These are phyloP conservation scores for Psilocybe tampanensis DNA, from an alignment of 768 basidiomycete species.

Conservation along the genomic window DNA sequence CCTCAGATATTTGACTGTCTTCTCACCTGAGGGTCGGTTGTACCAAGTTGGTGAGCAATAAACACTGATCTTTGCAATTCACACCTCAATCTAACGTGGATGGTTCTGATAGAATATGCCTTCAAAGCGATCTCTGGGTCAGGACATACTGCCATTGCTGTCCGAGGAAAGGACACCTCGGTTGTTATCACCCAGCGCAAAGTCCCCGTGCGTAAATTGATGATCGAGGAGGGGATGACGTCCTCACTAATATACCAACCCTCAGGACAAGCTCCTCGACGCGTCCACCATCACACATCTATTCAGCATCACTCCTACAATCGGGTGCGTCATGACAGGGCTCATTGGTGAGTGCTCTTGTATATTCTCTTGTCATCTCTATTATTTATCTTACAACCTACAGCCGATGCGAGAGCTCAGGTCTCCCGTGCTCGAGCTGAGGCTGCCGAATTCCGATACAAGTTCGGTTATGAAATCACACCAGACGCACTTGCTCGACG, in stretches of 20 bases:
- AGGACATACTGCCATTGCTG: slow-evolving; percentile 91
- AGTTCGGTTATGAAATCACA: slow-evolving; percentile 98
- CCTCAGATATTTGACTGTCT: slow-evolving; percentile 88
- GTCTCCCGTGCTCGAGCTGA: slow-evolving; percentile 84
- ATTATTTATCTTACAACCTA: slow-evolving; percentile 1
- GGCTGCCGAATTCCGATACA: slow-evolving; percentile 92
- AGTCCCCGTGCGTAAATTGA: slow-evolving; percentile 74
- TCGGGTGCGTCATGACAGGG: slow-evolving; percentile 99
- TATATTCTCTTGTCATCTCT: neutral
- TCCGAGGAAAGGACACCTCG: slow-evolving; percentile 91
- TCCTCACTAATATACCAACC: slow-evolving; percentile 12
- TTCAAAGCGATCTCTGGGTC: slow-evolving; percentile 99
- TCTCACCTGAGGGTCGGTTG: slow-evolving; percentile 94
- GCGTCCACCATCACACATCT: slow-evolving; percentile 92
- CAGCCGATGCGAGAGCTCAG: slow-evolving; percentile 93
- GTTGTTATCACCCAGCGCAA: slow-evolving; percentile 99
- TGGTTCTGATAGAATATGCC: slow-evolving; percentile 77
- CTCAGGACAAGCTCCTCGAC: slow-evolving; percentile 95
- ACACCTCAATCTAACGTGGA: slow-evolving; percentile 15
- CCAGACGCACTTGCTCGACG: slow-evolving; percentile 94
- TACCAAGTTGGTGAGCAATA: slow-evolving; percentile 91
- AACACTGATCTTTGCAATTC: slow-evolving; percentile 5
- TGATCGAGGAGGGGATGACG: slow-evolving; percentile 9
- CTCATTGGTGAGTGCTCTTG: slow-evolving; percentile 69
- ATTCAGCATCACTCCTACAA: slow-evolving; percentile 93